These are phyloP conservation scores for Geranomyces variabilis DNA, from an alignment of 192 early-diverging fungal species.

Conservation along the genomic window DNA sequence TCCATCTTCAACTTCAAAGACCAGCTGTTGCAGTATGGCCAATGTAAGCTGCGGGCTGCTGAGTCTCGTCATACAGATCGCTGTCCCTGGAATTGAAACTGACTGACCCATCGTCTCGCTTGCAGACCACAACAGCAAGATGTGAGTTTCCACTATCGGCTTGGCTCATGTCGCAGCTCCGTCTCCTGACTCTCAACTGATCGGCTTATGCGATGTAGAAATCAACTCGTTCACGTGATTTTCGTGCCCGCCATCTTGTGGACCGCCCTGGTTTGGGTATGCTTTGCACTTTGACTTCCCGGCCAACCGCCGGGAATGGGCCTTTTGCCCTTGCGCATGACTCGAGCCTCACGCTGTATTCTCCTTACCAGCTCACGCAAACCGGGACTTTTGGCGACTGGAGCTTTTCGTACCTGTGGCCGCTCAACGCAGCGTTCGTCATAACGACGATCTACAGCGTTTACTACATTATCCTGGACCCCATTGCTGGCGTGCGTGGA, in stretches of 20 bases:
- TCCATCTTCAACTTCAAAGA: conserved; percentile 74
- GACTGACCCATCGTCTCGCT: neutral
- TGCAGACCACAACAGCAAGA: conserved; percentile 67
- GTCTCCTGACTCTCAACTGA: neutral
- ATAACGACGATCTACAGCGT: conserved; percentile 57
- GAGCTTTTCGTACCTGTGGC: conserved; percentile 34
- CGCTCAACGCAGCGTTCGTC: conserved; percentile 57
- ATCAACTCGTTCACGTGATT: conserved; percentile 81
- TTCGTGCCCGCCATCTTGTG: conserved; percentile 92
- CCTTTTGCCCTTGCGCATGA: neutral
- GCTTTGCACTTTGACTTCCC: conserved; percentile 25
- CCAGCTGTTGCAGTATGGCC: conserved; percentile 80
- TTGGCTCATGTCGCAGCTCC: too few relatives aligned
- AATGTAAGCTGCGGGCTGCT: conserved; percentile 51
- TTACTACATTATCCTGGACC: conserved; percentile 84
- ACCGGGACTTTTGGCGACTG: conserved; percentile 26
- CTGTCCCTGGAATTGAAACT: neutral
- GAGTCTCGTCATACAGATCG: neutral
- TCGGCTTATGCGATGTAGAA: conserved; percentile 47
- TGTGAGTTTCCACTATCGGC: too few relatives aligned
- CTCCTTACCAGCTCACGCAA: conserved; percentile 13
- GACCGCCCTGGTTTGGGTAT: conserved; percentile 68
- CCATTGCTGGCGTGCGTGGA: conserved; percentile 57
- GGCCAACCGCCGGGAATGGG: neutral
- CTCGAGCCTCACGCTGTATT: neutral